Evolutionary conservation across 768 basidiomycete genomes (phyloP), one percentile per base, ranked within the genome.

Genomic region (Boletus sp.): DNA sequence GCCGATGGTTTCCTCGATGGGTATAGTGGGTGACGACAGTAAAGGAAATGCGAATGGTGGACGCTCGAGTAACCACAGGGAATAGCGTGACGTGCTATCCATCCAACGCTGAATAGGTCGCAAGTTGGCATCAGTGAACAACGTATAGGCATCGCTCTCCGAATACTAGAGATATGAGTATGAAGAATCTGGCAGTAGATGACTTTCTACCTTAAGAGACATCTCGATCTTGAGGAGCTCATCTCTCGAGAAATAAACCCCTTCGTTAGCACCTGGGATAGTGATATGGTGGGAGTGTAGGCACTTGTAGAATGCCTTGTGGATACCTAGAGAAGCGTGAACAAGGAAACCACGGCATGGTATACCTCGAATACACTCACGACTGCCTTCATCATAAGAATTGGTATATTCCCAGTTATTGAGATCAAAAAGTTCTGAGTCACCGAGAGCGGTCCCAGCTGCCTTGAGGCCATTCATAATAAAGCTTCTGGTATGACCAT

Each of bases 41-140:
- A 84, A 72, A 33, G 87, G 85, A 75, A 98, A 95, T 32, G 71
- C 67, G 72, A 97, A 91, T 0, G 82, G 72, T 1, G 95, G 90
- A 14, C 93, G 84, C 70, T 98, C 93, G 40, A 98, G 79, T 9
- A 98, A 80, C 90, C 92, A 98, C 29, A 98, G 74, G 1, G 90
- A 88, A 69, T 94, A 96, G 44, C 79, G 80, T 23, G 79, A 73
- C 29, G 79, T 74, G 47, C 77, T 77, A 63, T 96, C 93, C 37
- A 76, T 83, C 96, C 94, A 99, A 30, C 87, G 81, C 60, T 92
- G 83, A 43, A 98, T 77, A 7, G 91, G 84, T 5, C 95, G 82
- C n/a, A 99, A 75, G 51, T 90, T 83, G 6, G 87, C 81, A 25
- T 83, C 75, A 0, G 81, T 69, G 67, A 98, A 97, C 30, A 98